phyloP scores from a whole-genome alignment of 1,284 basidiomycete species.

The Rhodotorula sp. region DNA sequence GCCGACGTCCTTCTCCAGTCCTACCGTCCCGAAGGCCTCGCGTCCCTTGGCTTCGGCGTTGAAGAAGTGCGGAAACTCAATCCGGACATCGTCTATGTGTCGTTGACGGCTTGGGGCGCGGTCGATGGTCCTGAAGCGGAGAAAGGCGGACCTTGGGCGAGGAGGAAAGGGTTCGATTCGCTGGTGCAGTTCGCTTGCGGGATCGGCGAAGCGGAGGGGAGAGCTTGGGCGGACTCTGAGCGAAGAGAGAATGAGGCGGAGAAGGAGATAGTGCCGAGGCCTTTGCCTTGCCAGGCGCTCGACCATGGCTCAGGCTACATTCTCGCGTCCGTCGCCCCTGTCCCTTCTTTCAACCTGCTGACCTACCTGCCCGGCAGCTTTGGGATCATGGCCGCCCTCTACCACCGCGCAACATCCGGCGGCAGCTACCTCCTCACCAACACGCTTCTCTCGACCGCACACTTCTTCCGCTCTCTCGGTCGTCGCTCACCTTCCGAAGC shows the following conservation, averaged over 20 bases:
- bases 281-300: slow-evolving; percentile 63
- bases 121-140: slow-evolving; percentile 46
- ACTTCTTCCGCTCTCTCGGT: slow-evolving; percentile 8
- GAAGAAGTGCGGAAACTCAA: slow-evolving; percentile 52
- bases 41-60: slow-evolving; percentile 57
- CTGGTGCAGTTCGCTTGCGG: slow-evolving; percentile 66
- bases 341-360: background rate
- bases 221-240: slow-evolving; percentile 46
- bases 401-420: background rate
- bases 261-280: slow-evolving; percentile 14
- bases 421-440: slow-evolving; percentile 8
- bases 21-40: slow-evolving; percentile 61
- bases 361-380: background rate
- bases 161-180: slow-evolving; percentile 64
- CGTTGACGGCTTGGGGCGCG: background rate
- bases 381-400: slow-evolving; percentile 19
- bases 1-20: slow-evolving; percentile 67
- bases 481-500: background rate
- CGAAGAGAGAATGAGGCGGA: no score
- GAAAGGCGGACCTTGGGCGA: slow-evolving; percentile 62
- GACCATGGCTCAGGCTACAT: slow-evolving; percentile 65
- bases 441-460: slow-evolving; percentile 8
- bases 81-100: background rate
- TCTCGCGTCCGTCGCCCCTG: slow-evolving; percentile 51
- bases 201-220: slow-evolving; percentile 61